A percentile compares a stretch with the other conserved stretches of the same genome.
Conservation (phyloP, 1,284 basidiomycete genomes). For the Ustilago vetiveriae region DNA sequence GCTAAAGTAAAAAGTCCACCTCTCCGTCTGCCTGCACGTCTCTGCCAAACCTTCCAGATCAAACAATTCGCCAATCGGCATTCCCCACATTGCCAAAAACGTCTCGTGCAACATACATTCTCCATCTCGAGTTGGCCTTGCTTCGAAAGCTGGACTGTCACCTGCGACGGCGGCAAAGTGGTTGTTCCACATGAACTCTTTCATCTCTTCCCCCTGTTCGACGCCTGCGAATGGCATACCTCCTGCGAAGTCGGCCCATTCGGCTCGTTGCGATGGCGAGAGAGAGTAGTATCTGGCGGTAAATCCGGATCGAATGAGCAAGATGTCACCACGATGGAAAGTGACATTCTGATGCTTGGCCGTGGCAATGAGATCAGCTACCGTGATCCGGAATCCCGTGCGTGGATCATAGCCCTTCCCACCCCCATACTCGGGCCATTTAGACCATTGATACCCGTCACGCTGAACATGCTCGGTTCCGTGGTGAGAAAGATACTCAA, state of each 20-base stretch:
- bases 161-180: conserved; percentile 79
- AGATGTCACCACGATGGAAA: conserved; percentile 51
- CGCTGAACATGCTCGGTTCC: conserved; percentile 16
- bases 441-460: conserved; percentile 13
- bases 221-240: conserved; percentile 51
- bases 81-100: conserved; percentile 56
- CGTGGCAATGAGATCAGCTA: conserved; percentile 73
- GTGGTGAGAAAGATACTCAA: conserved; percentile 55
- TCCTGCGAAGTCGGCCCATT: conserved; percentile 64
- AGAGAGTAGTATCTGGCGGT: conserved; percentile 73
- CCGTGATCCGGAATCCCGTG: conserved; percentile 73
- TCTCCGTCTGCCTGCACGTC: conserved; percentile 58
- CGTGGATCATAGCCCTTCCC: conserved; percentile 71
- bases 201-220: conserved; percentile 59
- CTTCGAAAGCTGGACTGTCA: conserved; percentile 78
- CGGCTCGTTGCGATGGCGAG: conserved; percentile 71
- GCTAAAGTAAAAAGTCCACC: conserved; percentile 69
- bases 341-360: conserved; percentile 74
- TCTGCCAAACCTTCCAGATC: conserved; percentile 68
- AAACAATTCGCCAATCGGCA: conserved; percentile 69
- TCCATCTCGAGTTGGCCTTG: conserved; percentile 69
- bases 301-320: conserved; percentile 71
- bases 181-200: conserved; percentile 73
- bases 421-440: conserved; percentile 26
- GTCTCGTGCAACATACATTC: conserved; percentile 51